Percentiles rank a stretch among this genome's conserved stretches.
phyloP scores from a whole-genome alignment of 768 basidiomycete genomes.

The Grammothele lineata region DNA sequence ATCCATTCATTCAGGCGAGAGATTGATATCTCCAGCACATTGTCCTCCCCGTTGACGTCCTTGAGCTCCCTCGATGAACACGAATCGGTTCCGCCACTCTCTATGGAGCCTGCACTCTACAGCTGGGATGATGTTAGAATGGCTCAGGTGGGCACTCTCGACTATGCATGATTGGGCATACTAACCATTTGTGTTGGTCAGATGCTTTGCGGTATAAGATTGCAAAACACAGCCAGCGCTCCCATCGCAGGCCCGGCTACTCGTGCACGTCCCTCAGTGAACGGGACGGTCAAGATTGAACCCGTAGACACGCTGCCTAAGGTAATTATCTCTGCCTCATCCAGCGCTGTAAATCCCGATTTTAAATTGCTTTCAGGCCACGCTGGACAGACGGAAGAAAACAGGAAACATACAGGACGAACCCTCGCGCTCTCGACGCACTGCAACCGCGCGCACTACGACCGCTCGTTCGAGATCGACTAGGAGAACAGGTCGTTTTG shows the following conservation, averaged over 20 bases:
- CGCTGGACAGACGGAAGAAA: too few species aligned
- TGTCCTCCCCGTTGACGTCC: constrained; percentile 72
- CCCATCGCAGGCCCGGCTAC: background rate
- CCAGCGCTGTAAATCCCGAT: too few species aligned
- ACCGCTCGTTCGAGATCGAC: background rate
- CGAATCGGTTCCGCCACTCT: constrained; percentile 32
- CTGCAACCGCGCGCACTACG: background rate
- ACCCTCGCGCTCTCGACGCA: constrained; percentile 6
- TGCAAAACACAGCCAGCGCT: background rate
- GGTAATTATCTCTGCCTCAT: too few species aligned
- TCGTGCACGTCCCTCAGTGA: background rate
- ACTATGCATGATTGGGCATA: too few species aligned
- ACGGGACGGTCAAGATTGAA: background rate
- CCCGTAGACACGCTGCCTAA: background rate
- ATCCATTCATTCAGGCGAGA: constrained; percentile 2
- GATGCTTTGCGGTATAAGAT: constrained; percentile 28
- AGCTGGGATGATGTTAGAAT: constrained; percentile 40
- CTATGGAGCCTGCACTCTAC: constrained; percentile 29
- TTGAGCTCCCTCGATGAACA: constrained; percentile 67
- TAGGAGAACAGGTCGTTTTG: constrained; percentile 1
- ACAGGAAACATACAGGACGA: background rate
- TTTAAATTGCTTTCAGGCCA: too few species aligned
- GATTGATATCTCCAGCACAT: constrained; percentile 39
- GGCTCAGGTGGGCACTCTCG: constrained; percentile 50
- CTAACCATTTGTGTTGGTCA: too few species aligned